Percentiles rank a stretch among this genome's conserved stretches.
phyloP scores from a whole-genome alignment of 495 filamentous ascomycete genomes.

The Aspergillus asperescens region DNA sequence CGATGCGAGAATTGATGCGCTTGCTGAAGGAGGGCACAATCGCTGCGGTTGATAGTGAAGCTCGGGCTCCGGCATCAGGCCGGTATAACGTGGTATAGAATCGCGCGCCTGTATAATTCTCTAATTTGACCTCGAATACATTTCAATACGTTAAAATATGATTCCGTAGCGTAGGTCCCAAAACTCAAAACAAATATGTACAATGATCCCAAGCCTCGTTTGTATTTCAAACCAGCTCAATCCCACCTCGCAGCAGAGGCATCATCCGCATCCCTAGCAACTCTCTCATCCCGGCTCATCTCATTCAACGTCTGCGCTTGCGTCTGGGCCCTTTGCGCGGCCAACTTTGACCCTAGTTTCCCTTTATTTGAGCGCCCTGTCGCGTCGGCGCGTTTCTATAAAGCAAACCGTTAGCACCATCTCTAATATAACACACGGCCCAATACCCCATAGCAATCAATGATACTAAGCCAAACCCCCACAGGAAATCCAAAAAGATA shows the following conservation, averaged over 20 bases:
- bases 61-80: slow-evolving; percentile 71
- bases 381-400: slow-evolving; percentile 40
- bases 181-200: slow-evolving; percentile 4
- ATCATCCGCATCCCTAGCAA: slow-evolving; percentile 53
- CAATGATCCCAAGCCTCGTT: neutral
- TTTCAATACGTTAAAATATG: neutral
- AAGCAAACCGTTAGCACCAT: slow-evolving; percentile 1
- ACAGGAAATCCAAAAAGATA: neutral
- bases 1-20: slow-evolving; percentile 85
- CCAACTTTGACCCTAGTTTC: slow-evolving; percentile 57
- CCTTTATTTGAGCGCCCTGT: slow-evolving; percentile 32
- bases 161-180: neutral
- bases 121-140: neutral
- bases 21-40: slow-evolving; percentile 88
- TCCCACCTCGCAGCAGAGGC: slow-evolving; percentile 48
- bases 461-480: no score
- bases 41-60: slow-evolving; percentile 80
- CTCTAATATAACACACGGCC: neutral
- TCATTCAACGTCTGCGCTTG: slow-evolving; percentile 53
- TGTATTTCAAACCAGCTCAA: slow-evolving; percentile 24
- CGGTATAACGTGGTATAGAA: slow-evolving; percentile 81
- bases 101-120: slow-evolving; percentile 18
- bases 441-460: no score
- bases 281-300: slow-evolving; percentile 51
- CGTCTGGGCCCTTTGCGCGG: slow-evolving; percentile 62